Percentiles rank a stretch among this genome's conserved stretches.
phyloP scores from a whole-genome alignment of 2,329 filamentous ascomycete genomes.

The Stachybotrys echinatus region DNA sequence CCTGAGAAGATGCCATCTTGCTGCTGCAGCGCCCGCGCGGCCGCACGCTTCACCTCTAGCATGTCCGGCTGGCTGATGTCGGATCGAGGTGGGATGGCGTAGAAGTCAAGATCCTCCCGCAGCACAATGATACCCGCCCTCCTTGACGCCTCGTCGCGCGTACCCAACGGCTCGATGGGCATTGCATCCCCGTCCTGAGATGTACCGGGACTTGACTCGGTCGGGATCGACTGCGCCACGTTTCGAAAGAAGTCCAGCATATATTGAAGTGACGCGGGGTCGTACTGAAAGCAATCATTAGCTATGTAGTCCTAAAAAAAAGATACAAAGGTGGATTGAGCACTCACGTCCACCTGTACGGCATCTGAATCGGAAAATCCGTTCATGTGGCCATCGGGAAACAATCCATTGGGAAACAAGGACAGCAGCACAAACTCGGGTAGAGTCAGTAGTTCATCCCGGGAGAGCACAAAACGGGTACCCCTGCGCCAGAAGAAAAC shows the following conservation, averaged over 20 bases:
- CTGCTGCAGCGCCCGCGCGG: conserved; percentile 75
- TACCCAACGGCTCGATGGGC: conserved; percentile 67
- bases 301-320: conserved; percentile 12
- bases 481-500: conserved; percentile 52
- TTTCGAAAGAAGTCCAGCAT: conserved; percentile 98
- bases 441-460: conserved; percentile 90
- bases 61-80: conserved; percentile 86
- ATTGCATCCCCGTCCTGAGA: conserved; percentile 58
- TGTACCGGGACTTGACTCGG: conserved; percentile 61
- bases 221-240: conserved; percentile 92
- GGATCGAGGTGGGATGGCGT: conserved; percentile 80
- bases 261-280: conserved; percentile 92
- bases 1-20: conserved; percentile 97
- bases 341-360: conserved; percentile 90
- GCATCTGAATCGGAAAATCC: conserved; percentile 89
- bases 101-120: conserved; percentile 94
- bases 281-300: conserved; percentile 62
- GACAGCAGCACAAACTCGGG: conserved; percentile 96
- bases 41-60: conserved; percentile 93
- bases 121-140: conserved; percentile 97
- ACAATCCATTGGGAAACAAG: conserved; percentile 96
- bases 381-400: conserved; percentile 94
- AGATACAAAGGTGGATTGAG: conserved; percentile 1
- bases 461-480: conserved; percentile 85
- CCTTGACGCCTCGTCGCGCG: conserved; percentile 71